Conservation (phyloP, 768 basidiomycete species). For the Suillus subluteus region DNA sequence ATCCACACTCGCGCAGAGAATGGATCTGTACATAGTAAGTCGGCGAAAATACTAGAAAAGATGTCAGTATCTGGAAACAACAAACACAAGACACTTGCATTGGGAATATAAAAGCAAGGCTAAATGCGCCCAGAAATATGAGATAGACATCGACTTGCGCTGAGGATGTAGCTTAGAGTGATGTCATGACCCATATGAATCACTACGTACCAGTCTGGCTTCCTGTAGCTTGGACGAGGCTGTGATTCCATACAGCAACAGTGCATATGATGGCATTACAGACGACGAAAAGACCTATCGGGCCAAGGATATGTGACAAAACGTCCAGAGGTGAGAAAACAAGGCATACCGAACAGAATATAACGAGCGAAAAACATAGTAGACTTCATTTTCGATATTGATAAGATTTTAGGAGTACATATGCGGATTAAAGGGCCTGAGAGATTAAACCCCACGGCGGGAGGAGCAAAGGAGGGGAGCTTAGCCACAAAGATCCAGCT, state of each 20-base stretch:
- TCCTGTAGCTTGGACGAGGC: slow-evolving; percentile 43
- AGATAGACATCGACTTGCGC: slow-evolving; percentile 61
- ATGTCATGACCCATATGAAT: slow-evolving; percentile 8
- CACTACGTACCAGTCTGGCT: slow-evolving; percentile 42
- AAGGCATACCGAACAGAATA: slow-evolving; percentile 55
- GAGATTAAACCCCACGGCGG: slow-evolving; percentile 39
- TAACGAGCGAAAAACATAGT: slow-evolving; percentile 57
- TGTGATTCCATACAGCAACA: slow-evolving; percentile 71
- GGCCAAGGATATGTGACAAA: background rate
- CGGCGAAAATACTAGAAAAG: slow-evolving; percentile 54
- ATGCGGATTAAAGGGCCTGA: slow-evolving; percentile 24
- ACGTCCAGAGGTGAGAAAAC: slow-evolving; percentile 1
- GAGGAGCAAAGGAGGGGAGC: background rate
- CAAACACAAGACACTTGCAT: slow-evolving; percentile 46
- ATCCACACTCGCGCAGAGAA: slow-evolving; percentile 71
- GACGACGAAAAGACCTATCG: slow-evolving; percentile 58
- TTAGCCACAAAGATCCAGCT: slow-evolving; percentile 34
- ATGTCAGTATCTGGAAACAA: slow-evolving; percentile 9
- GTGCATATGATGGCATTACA: slow-evolving; percentile 69
- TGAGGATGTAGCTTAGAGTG: slow-evolving; percentile 24
- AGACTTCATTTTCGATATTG: slow-evolving; percentile 42
- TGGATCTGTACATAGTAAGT: slow-evolving; percentile 53
- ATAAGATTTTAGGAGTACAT: slow-evolving; percentile 30
- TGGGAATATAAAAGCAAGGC: slow-evolving; percentile 59
- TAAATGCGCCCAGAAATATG: slow-evolving; percentile 59